Evolutionary conservation across 352 stramenopile species (phyloP).

Genomic region (Phytophthora idaei): DNA sequence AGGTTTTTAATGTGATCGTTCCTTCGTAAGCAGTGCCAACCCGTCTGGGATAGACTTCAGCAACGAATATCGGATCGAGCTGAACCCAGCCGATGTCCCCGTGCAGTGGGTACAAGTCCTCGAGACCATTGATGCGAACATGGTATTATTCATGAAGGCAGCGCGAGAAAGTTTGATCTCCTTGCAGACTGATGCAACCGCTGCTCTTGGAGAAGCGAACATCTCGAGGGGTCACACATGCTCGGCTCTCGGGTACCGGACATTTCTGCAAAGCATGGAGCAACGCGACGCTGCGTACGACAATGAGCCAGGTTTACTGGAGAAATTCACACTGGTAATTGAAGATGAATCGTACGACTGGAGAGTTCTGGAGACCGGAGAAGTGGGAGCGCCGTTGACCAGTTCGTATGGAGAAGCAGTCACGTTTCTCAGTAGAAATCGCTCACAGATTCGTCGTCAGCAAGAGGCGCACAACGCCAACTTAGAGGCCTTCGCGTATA

Average conservation of each 20-base stretch:
- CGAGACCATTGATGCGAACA: constrained; percentile 51
- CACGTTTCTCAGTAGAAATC: constrained; percentile 31
- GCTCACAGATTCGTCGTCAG: constrained; percentile 35
- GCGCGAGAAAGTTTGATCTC: constrained; percentile 37
- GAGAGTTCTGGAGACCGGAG: constrained; percentile 47
- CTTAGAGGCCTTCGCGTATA: constrained; percentile 41
- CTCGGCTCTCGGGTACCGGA: constrained; percentile 53
- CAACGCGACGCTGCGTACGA: constrained; percentile 1
- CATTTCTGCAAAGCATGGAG: constrained; percentile 54
- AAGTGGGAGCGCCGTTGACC: constrained; percentile 43
- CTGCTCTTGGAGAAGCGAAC: constrained; percentile 36
- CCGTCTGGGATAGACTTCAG: constrained; percentile 59
- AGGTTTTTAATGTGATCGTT: constrained; percentile 1
- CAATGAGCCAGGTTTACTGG: constrained; percentile 37
- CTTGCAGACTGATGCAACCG: constrained; percentile 43
- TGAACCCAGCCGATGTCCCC: constrained; percentile 68
- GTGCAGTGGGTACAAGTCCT: constrained; percentile 72
- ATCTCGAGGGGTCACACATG: constrained; percentile 58
- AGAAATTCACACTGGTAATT: constrained; percentile 47
- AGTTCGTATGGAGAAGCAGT: constrained; percentile 33
- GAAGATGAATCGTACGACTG: constrained; percentile 50
- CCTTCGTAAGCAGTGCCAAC: constrained; percentile 35
- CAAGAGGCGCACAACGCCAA: constrained; percentile 32
- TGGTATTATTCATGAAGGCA: constrained; percentile 55
- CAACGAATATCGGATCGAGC: constrained; percentile 59